These are phyloP conservation scores for Houttuynia cordata DNA, from an alignment of 164 flowering plant genomes.

Conservation along the genomic window DNA sequence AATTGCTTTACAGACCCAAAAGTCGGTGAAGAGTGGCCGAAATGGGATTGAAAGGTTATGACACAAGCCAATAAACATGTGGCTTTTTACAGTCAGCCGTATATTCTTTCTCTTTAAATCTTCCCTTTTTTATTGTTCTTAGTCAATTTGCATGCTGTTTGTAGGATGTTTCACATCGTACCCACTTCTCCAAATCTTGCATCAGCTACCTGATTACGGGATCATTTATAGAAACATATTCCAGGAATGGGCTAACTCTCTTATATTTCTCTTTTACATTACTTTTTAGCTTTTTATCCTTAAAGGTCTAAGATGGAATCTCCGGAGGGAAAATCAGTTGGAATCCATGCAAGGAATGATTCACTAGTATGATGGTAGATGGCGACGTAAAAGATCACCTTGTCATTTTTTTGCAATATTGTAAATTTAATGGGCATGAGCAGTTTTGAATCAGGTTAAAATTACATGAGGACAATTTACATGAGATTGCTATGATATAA, in stretches of 20 bases:
- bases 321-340: too few species aligned
- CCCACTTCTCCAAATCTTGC: slow-evolving; percentile 4
- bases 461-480: too few species aligned
- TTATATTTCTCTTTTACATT: neutral
- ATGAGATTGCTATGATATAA: too few species aligned
- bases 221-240: slow-evolving; percentile 2
- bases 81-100: neutral
- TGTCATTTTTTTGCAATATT: too few species aligned
- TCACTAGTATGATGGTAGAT: too few species aligned
- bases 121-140: neutral
- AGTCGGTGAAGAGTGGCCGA: neutral
- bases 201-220: slow-evolving; percentile 3
- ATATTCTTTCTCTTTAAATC: neutral
- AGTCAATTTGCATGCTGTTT: neutral
- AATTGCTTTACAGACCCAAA: neutral
- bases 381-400: too few species aligned
- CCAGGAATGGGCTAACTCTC: neutral
- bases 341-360: too few species aligned
- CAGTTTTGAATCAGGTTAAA: too few species aligned
- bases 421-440: too few species aligned
- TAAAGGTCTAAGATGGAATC: neutral
- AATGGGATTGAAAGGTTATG: neutral
- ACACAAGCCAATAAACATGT: too few species aligned
- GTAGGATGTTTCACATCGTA: neutral
- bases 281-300: neutral